Evolutionary conservation across 441 rosid genomes (phyloP), one percentile per base, ranked within the genome.

Genomic region (Erodium texanum): DNA sequence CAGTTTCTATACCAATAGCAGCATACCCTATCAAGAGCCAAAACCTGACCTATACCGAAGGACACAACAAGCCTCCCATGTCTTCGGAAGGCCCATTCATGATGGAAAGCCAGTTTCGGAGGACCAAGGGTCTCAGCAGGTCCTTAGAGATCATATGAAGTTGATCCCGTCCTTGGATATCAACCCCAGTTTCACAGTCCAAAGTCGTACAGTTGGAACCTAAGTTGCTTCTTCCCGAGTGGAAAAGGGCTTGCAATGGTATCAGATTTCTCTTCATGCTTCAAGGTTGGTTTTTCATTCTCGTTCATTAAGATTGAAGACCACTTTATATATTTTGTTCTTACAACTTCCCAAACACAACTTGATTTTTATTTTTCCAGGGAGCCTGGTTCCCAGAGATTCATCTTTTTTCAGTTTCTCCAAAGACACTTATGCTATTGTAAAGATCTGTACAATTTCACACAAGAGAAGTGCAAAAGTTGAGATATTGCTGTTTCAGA

Each of bases 81-180:
- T 74, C 62, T 77, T 73, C 67, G 83, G 82, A 72, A 58, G 38
- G 58, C 62, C 72, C 48, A 73, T 70, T 48, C 66, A 38, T 71
- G 85, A n/a, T n/a, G n/a, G n/a, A n/a, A n/a, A n/a, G n/a, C n/a
- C n/a, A n/a, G n/a, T n/a, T n/a, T n/a, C n/a, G 64, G 87, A 87
- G 61, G 92, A 86, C 74, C 90, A 80, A 69, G 89, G 84, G 24
- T 85, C 92, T 66, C 84, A 85, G 76, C 90, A 87, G 84, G 82
- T 88, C 66, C 73, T 86, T 66, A 82, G 88, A 48, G 90, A 86
- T 75, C 92, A 77, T 72, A 80, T 79, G 66, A 86, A 84, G 79
- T 78, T 81, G 66, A 86, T 83, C 72, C 84, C 81, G 41, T 75
- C 89, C 70, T 71, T 85, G 66, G 87, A 90, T 75, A 78, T 90